These are phyloP conservation scores for Botryotinia globosa DNA, from an alignment of 2,329 filamentous ascomycete species.

Conservation along the genomic window DNA sequence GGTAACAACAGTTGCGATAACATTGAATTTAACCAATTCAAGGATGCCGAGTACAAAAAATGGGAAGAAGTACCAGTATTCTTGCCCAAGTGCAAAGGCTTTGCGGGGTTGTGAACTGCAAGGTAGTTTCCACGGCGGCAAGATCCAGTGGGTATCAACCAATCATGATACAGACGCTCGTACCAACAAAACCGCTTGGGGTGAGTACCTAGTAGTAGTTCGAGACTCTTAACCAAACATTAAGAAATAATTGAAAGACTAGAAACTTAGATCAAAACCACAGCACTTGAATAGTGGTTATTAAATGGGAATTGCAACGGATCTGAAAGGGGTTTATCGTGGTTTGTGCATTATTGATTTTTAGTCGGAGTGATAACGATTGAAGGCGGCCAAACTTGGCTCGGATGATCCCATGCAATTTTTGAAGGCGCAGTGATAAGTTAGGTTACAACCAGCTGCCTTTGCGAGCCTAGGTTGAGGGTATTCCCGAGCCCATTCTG, in stretches of 20 bases:
- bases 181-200: background rate
- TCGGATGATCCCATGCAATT: background rate
- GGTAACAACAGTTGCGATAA: background rate
- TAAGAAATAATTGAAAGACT: background rate
- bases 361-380: background rate
- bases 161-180: background rate
- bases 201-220: background rate
- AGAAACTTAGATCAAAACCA: background rate
- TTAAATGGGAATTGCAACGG: background rate
- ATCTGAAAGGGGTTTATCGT: background rate
- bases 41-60: background rate
- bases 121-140: conserved; percentile 8
- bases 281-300: background rate
- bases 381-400: background rate
- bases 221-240: background rate
- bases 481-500: conserved; percentile 9
- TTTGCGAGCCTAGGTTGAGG: background rate
- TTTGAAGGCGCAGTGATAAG: background rate
- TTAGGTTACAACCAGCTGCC: background rate
- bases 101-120: background rate
- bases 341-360: background rate
- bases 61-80: background rate
- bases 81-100: background rate
- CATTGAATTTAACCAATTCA: background rate
- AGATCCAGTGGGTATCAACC: background rate